phyloP scores from a whole-genome alignment of 108 stramenopile species.

The Chaetoceros tenuissimus region DNA sequence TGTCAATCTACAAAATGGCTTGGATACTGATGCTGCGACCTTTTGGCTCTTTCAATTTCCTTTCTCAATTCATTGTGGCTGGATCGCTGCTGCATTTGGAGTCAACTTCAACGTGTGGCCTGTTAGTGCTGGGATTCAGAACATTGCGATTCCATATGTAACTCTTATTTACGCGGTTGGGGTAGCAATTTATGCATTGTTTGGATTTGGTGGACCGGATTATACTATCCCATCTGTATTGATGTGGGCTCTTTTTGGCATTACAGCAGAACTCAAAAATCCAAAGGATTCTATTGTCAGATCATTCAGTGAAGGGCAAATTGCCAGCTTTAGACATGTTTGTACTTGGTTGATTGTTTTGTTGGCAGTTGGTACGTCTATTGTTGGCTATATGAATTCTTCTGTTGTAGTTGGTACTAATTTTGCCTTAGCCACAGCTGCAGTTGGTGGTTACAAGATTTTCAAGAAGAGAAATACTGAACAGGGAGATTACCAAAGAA shows the following conservation, averaged over 20 bases:
- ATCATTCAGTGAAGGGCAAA: no score
- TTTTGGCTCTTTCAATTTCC: conserved; percentile 69
- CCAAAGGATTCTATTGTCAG: background rate
- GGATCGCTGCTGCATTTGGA: conserved; percentile 77
- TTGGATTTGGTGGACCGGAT: conserved; percentile 19
- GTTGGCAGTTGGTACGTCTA: no score
- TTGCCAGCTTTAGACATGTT: no score
- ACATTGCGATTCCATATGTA: conserved; percentile 39
- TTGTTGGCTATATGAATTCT: no score
- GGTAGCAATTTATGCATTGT: conserved; percentile 41
- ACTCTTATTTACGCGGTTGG: conserved; percentile 40
- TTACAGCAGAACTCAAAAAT: background rate
- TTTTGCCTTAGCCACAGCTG: no score
- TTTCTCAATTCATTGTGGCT: conserved; percentile 65
- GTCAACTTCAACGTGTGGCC: conserved; percentile 72
- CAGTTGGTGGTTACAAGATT: no score
- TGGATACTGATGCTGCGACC: conserved; percentile 5
- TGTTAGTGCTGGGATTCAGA: conserved; percentile 28
- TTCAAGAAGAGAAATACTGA: no score
- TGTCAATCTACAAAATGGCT: background rate
- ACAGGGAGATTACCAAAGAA: no score
- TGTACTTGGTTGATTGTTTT: no score
- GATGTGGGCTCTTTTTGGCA: conserved; percentile 56
- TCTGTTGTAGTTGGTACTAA: no score
- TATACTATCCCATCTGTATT: conserved; percentile 54